Conservation (phyloP, 306 rosid genomes). For the Castanea sativa region DNA sequence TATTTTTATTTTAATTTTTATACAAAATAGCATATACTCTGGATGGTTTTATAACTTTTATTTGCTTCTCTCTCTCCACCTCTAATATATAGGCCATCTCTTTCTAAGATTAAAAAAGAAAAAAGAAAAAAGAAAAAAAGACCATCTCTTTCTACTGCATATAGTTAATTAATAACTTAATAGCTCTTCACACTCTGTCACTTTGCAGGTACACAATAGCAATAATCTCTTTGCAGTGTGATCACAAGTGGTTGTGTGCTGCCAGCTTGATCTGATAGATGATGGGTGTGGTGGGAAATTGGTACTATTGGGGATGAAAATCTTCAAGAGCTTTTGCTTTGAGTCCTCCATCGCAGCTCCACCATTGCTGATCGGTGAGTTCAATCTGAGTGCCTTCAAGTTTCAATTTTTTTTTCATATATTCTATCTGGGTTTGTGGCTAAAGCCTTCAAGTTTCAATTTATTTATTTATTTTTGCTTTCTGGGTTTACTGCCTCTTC, state of each 20-base stretch:
- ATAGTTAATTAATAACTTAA: no score
- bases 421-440: slow-evolving; percentile 27
- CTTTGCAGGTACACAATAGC: neutral
- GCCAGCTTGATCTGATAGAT: slow-evolving; percentile 36
- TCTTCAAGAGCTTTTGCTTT: slow-evolving; percentile 39
- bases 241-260: slow-evolving; percentile 24
- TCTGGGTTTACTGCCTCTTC: slow-evolving; percentile 23
- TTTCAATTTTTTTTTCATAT: slow-evolving; percentile 15
- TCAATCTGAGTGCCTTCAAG: slow-evolving; percentile 11
- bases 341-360: slow-evolving; percentile 54
- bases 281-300: slow-evolving; percentile 41
- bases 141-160: slow-evolving; percentile 1
- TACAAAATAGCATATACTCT: slow-evolving; percentile 5
- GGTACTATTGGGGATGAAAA: slow-evolving; percentile 85
- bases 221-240: slow-evolving; percentile 26
- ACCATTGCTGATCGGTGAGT: slow-evolving; percentile 74
- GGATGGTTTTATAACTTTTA: neutral
- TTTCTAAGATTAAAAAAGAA: neutral
- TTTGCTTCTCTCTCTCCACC: slow-evolving; percentile 3
- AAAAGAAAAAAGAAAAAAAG: no score
- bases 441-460: neutral
- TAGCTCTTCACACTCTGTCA: neutral
- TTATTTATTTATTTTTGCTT: slow-evolving; percentile 2
- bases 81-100: neutral
- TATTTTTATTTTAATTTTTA: neutral